phyloP scores from a whole-genome alignment of 2,329 filamentous ascomycete genomes.

The Aquanectria penicillioides region DNA sequence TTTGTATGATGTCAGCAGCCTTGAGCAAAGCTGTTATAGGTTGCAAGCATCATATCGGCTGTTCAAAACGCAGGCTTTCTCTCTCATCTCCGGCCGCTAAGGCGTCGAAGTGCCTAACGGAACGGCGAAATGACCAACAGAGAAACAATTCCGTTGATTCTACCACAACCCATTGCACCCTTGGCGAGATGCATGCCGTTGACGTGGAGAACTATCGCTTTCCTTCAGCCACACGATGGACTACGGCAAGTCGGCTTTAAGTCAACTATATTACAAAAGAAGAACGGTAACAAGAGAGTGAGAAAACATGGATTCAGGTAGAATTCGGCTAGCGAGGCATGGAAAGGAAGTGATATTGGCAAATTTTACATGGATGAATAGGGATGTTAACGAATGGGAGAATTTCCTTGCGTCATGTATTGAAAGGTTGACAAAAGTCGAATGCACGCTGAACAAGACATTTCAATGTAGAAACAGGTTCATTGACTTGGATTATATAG shows the following conservation, averaged over 20 bases:
- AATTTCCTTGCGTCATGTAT: too few species aligned
- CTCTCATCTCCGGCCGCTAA: conserved; percentile 2
- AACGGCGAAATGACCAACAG: neutral
- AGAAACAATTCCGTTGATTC: conserved; percentile 10
- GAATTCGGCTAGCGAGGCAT: too few species aligned
- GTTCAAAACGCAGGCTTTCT: conserved; percentile 19
- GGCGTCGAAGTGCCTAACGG: conserved; percentile 5
- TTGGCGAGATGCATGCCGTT: neutral
- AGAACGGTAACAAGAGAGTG: too few species aligned
- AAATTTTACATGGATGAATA: too few species aligned
- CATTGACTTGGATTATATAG: too few species aligned
- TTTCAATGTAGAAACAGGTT: too few species aligned
- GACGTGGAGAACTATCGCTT: neutral
- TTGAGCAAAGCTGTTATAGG: neutral
- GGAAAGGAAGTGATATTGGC: too few species aligned
- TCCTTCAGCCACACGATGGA: neutral
- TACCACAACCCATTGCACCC: neutral
- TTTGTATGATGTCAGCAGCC: neutral
- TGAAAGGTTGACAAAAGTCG: too few species aligned
- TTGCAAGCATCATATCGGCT: neutral
- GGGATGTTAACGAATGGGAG: too few species aligned
- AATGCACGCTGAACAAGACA: too few species aligned
- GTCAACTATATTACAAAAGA: too few species aligned
- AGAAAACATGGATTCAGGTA: too few species aligned
- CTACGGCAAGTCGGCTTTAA: conserved; percentile 11